A percentile compares a stretch with the other conserved stretches of the same genome.
Conservation (phyloP, 495 filamentous ascomycete genomes). For the Penicillium chermesinum region DNA sequence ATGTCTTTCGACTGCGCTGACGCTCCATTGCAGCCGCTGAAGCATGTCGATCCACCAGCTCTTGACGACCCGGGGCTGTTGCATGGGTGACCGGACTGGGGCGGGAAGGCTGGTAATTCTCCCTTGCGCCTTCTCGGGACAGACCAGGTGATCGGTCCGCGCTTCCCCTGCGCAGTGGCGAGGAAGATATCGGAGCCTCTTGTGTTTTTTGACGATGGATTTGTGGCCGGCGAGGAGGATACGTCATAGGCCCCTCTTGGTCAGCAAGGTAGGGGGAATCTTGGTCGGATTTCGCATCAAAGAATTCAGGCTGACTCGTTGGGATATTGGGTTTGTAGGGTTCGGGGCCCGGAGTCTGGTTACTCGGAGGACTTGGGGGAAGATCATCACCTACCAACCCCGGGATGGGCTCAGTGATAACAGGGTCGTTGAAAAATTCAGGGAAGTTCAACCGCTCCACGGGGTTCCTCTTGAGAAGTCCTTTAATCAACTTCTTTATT, state of each 20-base stretch:
- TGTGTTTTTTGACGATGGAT: constrained; percentile 28
- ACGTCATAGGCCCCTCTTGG: constrained; percentile 23
- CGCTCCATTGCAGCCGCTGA: constrained; percentile 43
- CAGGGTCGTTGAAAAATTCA: constrained; percentile 68
- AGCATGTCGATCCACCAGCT: constrained; percentile 34
- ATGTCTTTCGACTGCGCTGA: constrained; percentile 43
- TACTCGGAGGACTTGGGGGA: constrained; percentile 28
- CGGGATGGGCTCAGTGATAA: constrained; percentile 76
- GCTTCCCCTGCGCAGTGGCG: constrained; percentile 38
- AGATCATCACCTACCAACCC: constrained; percentile 73
- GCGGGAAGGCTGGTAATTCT: constrained; percentile 25
- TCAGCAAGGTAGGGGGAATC: constrained; percentile 20
- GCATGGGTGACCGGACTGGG: constrained; percentile 44
- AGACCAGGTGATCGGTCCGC: constrained; percentile 29
- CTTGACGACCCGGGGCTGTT: constrained; percentile 60
- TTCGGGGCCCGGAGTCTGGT: constrained; percentile 16
- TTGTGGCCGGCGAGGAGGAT: constrained; percentile 24
- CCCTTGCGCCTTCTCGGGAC: constrained; percentile 25
- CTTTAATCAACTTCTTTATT: constrained; percentile 76
- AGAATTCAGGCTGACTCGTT: constrained; percentile 8
- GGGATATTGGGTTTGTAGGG: constrained; percentile 26
- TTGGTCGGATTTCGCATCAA: constrained; percentile 13
- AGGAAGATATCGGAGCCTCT: constrained; percentile 33
- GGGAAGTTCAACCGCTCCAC: constrained; percentile 78
- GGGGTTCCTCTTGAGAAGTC: constrained; percentile 77